Base-by-base conservation (phyloP, 805 yeast genomes). In the Babjeviella inositovora region DNA sequence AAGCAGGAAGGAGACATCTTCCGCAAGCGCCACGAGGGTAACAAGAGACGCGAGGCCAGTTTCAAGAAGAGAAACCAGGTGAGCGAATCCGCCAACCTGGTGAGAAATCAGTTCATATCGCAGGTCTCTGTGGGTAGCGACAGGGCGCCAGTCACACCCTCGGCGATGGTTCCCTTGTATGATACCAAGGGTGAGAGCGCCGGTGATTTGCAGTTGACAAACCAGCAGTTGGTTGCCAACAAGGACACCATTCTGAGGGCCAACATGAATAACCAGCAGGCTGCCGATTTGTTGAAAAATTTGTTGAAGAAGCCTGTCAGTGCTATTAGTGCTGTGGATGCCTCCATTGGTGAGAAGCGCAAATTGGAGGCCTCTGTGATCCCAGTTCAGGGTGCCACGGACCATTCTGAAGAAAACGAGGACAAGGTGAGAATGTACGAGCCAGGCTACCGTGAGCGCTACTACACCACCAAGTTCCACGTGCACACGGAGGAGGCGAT, bases 401-500 rank as follows among this genome's bases (percentile, higher is more conserved):
- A 49, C 19, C 61, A 53, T 18, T 56, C 57, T 8, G 69, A 63
- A 22, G 60, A 47, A 4, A 41, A 41, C 18, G 56, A 45, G 15
- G 70, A 62, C 28, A 50, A 57, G 6, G 73, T 85, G 16, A 65
- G 70, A 33, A 48, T 81, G 31, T 75, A 80, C 70, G 93, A 82
- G 43, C 74, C 90, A 0, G 98, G 98, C 1, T 90, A 80, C 47
- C 66, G 65, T 24, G 68, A 63, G 25, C 57, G 99, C 23, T 90
- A 90, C 45, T 90, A 90, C 41, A 53, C 59, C 28, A 53, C 62
- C 19, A 90, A 90, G 47, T 82, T 84, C 39, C 64, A 66, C 28
- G 57, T 70, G 6, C 37, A 50, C 3, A 57, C 62, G 12, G 62
- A 61, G 3, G 73, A 69, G 22, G 66, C 60, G 23, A 61, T 76